Base-by-base conservation (phyloP, 225 moss, liverwort and hornwort genomes). In the Polytrichum formosum region DNA sequence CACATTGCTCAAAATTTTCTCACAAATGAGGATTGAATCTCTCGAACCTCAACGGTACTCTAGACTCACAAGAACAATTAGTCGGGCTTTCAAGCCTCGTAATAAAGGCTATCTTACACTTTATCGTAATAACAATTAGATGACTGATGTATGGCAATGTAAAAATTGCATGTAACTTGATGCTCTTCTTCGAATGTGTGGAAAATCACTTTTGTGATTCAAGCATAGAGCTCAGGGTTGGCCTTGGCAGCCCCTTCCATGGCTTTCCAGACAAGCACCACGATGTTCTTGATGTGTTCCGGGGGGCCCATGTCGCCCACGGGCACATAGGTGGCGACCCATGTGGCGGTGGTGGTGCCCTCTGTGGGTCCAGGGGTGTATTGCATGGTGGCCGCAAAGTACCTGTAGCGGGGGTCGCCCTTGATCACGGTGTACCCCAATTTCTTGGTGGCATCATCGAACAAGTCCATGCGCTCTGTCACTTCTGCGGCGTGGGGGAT, bases 401-500 rank as follows among this genome's bases (percentile, higher is more conserved):
- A 66, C 61, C 53, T 68, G 74, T 80, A 83, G 37, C 72, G 72
- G 1, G 80, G 80, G 28, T 83, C 80, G 13, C 83, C 80, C 79
- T 74, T 73, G 10, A 80, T 68, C 46, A 84, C 55, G 10, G 80
- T 75, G 72, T 78, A 75, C 4, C 80, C 68, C 22, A 75, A 1
- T 17, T 59, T 84, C 61, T 18, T 81, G 28, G 18, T 27, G n/a
- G 69, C 73, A 2, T 54, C 25, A 53, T 80, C 75, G 23, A 81
- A 54, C 5, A 75, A 0, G 58, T 84, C 77, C 63, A 75, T 72
- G 63, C 77, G 80, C 72, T 81, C 80, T 6, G 69, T 77, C 66
- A 80, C 58, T 64, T 80, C 76, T 17, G 28, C 69, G 0, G 55
- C 71, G 5, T 66, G 61, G 0, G 71, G 74, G 5, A 80, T 19